A percentile compares a stretch with the other conserved stretches of the same genome.
These are phyloP conservation scores for Fonsecaea nubica DNA, from an alignment of 2,329 filamentous ascomycete genomes.

Conservation along the genomic window DNA sequence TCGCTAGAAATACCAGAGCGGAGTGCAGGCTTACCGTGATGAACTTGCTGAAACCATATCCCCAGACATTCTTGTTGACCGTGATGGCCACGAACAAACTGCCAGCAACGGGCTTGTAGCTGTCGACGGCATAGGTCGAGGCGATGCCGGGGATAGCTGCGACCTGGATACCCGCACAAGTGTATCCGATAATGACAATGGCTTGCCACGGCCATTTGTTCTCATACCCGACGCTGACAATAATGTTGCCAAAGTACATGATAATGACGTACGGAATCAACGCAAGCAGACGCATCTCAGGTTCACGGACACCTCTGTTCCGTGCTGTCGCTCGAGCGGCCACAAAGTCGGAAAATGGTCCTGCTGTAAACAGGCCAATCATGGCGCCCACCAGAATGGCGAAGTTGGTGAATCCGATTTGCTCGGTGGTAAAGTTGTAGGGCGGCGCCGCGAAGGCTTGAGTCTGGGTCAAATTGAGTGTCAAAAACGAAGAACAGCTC, in stretches of 20 bases:
- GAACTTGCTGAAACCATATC: constrained; percentile 65
- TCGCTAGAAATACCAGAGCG: background rate
- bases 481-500: constrained; percentile 64
- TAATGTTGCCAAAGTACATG: constrained; percentile 64
- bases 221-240: constrained; percentile 62
- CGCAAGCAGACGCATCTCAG: constrained; percentile 64
- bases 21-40: constrained; percentile 48
- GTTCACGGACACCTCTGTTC: constrained; percentile 63
- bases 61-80: constrained; percentile 70
- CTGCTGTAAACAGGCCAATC: constrained; percentile 62
- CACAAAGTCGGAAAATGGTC: constrained; percentile 65
- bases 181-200: constrained; percentile 65
- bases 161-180: constrained; percentile 64
- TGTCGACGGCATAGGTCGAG: constrained; percentile 66
- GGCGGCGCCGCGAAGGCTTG: constrained; percentile 63
- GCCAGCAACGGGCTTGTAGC: constrained; percentile 68
- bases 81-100: constrained; percentile 66
- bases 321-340: constrained; percentile 58
- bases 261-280: constrained; percentile 65
- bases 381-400: constrained; percentile 61
- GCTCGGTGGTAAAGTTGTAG: constrained; percentile 59
- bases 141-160: constrained; percentile 66
- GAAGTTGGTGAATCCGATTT: constrained; percentile 64
- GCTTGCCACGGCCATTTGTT: constrained; percentile 59
- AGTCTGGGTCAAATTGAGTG: constrained; percentile 65